phyloP scores from a whole-genome alignment of 805 yeast genomes.

The Yarrowia osloensis region DNA sequence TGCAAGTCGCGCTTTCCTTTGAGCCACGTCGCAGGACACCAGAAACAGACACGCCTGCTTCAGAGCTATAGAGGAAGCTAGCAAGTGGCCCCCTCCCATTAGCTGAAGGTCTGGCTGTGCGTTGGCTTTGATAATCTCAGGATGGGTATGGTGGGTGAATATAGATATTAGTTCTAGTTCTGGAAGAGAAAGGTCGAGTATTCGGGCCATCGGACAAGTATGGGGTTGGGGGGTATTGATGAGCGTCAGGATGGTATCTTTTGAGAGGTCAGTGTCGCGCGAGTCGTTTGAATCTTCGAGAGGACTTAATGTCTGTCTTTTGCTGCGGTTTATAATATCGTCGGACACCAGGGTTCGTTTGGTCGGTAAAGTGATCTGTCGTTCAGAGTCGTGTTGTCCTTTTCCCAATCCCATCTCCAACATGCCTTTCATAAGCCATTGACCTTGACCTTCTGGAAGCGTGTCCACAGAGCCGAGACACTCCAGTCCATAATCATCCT shows the following conservation, averaged over 20 bases:
- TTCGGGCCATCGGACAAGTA: not conserved
- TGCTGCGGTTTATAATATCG: too few relatives aligned
- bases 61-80: not conserved
- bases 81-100: not conserved
- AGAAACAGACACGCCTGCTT: not conserved
- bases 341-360: not conserved
- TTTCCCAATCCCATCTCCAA: too few relatives aligned
- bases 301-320: too few relatives aligned
- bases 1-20: not conserved
- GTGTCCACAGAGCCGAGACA: too few relatives aligned
- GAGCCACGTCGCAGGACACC: not conserved
- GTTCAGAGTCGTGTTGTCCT: too few relatives aligned
- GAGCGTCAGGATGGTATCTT: not conserved
- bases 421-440: too few relatives aligned
- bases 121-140: not conserved
- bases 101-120: not conserved
- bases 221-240: not conserved
- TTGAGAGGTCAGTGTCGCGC: not conserved
- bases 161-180: not conserved
- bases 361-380: not conserved
- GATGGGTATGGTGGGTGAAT: not conserved
- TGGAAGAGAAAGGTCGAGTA: not conserved
- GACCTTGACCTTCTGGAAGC: too few relatives aligned
- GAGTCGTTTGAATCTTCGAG: not conserved
- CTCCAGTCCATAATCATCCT: too few relatives aligned